A percentile compares a stretch with the other conserved stretches of the same genome.
phyloP scores from a whole-genome alignment of 139 green algal species.

The Chlorella vulgaris region DNA sequence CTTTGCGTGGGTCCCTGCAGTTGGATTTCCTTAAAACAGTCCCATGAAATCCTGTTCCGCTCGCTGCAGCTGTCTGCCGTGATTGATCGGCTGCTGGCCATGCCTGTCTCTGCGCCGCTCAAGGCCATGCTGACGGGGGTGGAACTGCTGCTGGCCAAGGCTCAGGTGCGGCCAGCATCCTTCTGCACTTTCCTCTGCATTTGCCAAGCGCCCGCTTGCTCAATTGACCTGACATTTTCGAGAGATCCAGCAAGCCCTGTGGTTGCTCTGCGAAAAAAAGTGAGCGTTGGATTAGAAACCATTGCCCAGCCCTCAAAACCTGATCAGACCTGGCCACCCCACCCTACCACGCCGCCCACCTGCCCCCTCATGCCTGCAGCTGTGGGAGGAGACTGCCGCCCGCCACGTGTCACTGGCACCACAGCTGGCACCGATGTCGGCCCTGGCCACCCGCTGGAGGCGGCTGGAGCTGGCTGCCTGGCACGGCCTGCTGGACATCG shows the following conservation, averaged over 20 bases:
- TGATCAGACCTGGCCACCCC: too few species aligned
- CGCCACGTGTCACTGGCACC: conserved; percentile 78
- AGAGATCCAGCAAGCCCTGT: too few species aligned
- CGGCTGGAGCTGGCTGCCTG: conserved; percentile 89
- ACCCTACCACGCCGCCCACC: too few species aligned
- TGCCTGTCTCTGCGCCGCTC: conserved; percentile 73
- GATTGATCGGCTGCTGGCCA: conserved; percentile 72
- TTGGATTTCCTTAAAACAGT: too few species aligned
- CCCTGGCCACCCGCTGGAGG: conserved; percentile 88
- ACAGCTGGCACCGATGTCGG: conserved; percentile 68
- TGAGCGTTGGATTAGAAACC: too few species aligned
- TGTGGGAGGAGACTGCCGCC: conserved; percentile 96
- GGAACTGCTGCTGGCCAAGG: conserved; percentile 90
- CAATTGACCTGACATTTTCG: too few species aligned
- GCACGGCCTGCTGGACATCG: conserved; percentile 67
- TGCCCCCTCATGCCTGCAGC: conserved; percentile 55
- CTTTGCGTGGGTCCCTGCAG: too few species aligned
- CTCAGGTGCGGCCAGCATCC: conserved; percentile 47
- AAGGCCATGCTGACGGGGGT: conserved; percentile 88
- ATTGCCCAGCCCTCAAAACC: too few species aligned
- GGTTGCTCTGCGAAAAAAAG: too few species aligned
- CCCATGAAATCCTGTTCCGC: not conserved
- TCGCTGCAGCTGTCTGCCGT: conserved; percentile 78
- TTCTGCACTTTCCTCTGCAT: not conserved
- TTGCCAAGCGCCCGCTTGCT: too few species aligned